Conservation (phyloP, 2,329 filamentous ascomycete genomes). For the Pyrenophora teres region DNA sequence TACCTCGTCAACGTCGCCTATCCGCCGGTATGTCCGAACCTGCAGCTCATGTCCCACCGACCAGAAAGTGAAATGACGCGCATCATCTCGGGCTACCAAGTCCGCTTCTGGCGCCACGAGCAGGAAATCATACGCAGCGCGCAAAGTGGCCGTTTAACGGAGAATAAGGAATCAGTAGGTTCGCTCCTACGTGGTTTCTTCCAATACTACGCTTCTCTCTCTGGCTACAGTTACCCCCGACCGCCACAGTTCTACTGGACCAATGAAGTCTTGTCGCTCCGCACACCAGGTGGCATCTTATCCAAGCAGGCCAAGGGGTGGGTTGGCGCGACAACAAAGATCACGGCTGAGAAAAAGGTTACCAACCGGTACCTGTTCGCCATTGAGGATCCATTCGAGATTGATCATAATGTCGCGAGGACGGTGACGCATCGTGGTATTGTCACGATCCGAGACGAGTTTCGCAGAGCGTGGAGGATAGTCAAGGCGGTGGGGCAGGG, state of each 20-base stretch:
- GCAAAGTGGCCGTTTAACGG: conserved; percentile 62
- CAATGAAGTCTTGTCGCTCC: conserved; percentile 76
- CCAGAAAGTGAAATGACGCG: conserved; percentile 28
- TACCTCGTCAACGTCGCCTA: conserved; percentile 82
- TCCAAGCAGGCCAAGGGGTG: conserved; percentile 81
- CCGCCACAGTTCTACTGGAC: conserved; percentile 77
- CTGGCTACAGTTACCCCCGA: conserved; percentile 23
- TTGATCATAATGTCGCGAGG: conserved; percentile 83
- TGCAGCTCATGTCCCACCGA: conserved; percentile 62
- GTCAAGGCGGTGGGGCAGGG: conserved; percentile 35
- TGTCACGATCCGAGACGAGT: conserved; percentile 81
- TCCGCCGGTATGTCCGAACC: conserved; percentile 83
- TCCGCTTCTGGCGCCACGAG: conserved; percentile 81
- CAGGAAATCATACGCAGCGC: conserved; percentile 68
- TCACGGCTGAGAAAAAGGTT: conserved; percentile 69
- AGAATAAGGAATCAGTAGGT: conserved; percentile 72
- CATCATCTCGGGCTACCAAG: conserved; percentile 66
- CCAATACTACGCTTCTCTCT: conserved; percentile 75
- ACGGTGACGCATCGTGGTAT: conserved; percentile 85
- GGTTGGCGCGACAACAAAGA: conserved; percentile 76
- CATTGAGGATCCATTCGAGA: conserved; percentile 90
- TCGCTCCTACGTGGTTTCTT: conserved; percentile 82
- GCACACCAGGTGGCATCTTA: conserved; percentile 70
- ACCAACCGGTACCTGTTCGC: conserved; percentile 82
- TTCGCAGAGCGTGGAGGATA: conserved; percentile 77